These are phyloP conservation scores for Ceratocystis cubensis DNA, from an alignment of 2,329 filamentous ascomycete genomes.

Conservation along the genomic window DNA sequence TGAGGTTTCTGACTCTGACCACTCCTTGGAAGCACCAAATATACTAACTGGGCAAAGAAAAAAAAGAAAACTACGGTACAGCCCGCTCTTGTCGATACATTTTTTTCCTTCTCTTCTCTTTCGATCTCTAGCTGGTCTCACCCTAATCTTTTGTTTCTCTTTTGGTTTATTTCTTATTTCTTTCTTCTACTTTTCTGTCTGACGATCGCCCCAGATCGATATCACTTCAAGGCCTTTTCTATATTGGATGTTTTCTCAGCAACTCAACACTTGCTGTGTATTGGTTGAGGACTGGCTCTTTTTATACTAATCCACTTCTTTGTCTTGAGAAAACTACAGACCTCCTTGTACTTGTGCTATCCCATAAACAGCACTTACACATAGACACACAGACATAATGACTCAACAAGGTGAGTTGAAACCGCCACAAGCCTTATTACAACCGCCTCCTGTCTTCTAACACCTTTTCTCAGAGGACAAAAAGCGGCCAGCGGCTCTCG, in stretches of 20 bases:
- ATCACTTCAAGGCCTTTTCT: neutral
- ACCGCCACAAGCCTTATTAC: neutral
- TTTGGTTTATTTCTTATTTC: constrained; percentile 16
- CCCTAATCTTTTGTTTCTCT: constrained; percentile 25
- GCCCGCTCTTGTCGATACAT: constrained; percentile 6
- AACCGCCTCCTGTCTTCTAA: constrained; percentile 22
- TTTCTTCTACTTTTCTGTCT: neutral
- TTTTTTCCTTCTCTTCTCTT: constrained; percentile 27
- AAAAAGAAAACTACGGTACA: constrained; percentile 6
- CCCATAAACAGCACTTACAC: neutral
- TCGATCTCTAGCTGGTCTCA: constrained; percentile 46
- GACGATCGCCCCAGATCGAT: neutral
- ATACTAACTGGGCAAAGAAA: neutral
- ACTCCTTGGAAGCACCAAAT: neutral
- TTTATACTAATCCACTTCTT: neutral
- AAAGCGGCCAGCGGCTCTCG: constrained; percentile 44
- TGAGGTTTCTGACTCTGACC: constrained; percentile 14
- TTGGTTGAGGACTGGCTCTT: neutral
- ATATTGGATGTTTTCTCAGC: neutral
- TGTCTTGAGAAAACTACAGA: neutral
- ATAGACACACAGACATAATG: constrained; percentile 25
- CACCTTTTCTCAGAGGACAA: constrained; percentile 35
- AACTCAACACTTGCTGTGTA: neutral
- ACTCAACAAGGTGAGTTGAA: constrained; percentile 31
- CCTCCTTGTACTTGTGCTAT: neutral